Conservation (phyloP, 139 green algal genomes). For the Tetradesmus lagerheimii region DNA sequence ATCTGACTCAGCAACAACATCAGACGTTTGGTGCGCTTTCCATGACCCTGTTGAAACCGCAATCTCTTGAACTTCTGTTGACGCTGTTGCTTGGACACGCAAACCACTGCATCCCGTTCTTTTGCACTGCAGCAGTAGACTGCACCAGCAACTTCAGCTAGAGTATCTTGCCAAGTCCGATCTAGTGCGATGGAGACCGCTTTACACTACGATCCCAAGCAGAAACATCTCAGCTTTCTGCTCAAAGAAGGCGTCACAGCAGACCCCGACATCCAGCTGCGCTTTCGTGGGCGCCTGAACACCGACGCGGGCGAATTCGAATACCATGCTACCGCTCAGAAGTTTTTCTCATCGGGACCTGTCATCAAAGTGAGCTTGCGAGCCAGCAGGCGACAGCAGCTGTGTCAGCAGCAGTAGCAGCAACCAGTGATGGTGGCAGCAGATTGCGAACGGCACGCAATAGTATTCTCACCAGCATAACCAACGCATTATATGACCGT, state of each 20-base stretch:
- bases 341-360: slow-evolving; percentile 16
- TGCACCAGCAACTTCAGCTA: neutral
- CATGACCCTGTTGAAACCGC: no score
- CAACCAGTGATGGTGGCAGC: neutral
- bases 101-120: neutral
- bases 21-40: neutral
- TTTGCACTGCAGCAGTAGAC: neutral
- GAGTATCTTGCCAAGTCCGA: neutral
- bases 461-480: no score
- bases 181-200: slow-evolving; percentile 49
- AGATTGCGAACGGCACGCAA: neutral
- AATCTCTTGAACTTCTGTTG: neutral
- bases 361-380: slow-evolving; percentile 14
- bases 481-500: neutral
- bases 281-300: slow-evolving; percentile 51
- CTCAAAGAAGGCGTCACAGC: slow-evolving; percentile 47
- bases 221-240: slow-evolving; percentile 53
- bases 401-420: neutral
- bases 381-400: neutral
- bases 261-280: slow-evolving; percentile 51
- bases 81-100: neutral
- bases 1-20: neutral
- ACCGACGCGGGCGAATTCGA: slow-evolving; percentile 31
- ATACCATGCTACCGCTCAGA: slow-evolving; percentile 41
- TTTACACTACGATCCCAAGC: slow-evolving; percentile 45